Evolutionary conservation across 2,329 filamentous ascomycete species (phyloP), one percentile per base, ranked within the genome.

Genomic region (Diaporthe eres): DNA sequence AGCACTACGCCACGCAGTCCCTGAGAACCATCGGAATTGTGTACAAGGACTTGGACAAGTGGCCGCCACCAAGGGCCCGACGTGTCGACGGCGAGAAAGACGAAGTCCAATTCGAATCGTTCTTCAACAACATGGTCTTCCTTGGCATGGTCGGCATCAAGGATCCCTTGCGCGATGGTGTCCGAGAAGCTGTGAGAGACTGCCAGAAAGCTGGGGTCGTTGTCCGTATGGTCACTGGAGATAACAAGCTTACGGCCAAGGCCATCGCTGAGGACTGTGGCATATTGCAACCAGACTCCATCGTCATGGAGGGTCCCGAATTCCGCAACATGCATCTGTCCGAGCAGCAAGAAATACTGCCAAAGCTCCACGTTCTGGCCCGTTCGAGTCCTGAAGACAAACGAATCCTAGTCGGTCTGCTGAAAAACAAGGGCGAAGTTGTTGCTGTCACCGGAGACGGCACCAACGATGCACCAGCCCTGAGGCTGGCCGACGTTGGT

Each of bases 151-250:
- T 95, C 70, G 94, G 94, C 80, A 96, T 96, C 77, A 94, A 96
- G 81, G 94, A 96, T 82, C 94, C 94, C 60, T 89, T 96, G 17
- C 93, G 94, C 77, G 88, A 90, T 0, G 94, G 94, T 77, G 94
- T 96, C n/a, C 88, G 88, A 2, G 91, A 95, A 71, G 94, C 94
- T 15, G 94, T 96, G 39, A 87, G 86, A 76, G 88, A 92, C 75
- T 96, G 94, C 81, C 93, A 96, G 81, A 88, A 90, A 74, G 94
- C 94, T 6, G 94, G 94, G 76, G 94, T 96, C 15, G 90, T 93
- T 77, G 94, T 96, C 25, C 93, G 94, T 80, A 96, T 96, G 94
- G 94, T 96, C 3, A 96, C 94, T 6, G 94, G 94, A 78, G 94
- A 96, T 85, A 96, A 96, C 85, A 91, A 93, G 79, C 85, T 94